Evolutionary conservation across 805 yeast genomes (phyloP).

Genomic region (Candida caryicola): DNA sequence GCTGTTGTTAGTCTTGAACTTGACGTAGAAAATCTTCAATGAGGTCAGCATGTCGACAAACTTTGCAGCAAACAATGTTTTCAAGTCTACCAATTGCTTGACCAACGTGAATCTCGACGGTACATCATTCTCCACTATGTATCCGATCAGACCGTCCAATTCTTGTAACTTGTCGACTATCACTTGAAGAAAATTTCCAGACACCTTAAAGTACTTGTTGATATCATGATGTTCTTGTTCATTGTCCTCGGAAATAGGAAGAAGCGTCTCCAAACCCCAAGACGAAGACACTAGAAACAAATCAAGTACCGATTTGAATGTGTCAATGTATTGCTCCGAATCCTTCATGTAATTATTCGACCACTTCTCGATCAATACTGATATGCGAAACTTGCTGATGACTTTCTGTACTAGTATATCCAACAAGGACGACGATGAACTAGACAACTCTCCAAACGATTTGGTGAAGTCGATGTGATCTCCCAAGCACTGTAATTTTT

Average conservation of each 20-base stretch:
- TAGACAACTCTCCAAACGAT: constrained; percentile 5
- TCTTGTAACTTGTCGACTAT: constrained; percentile 14
- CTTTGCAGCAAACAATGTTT: constrained; percentile 21
- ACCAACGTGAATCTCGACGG: constrained; percentile 9
- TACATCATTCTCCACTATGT: constrained; percentile 2
- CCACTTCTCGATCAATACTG: constrained; percentile 19
- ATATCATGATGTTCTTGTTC: constrained; percentile 23
- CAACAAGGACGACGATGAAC: constrained; percentile 4
- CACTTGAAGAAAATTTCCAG: constrained; percentile 14
- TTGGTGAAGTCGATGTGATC: constrained; percentile 22
- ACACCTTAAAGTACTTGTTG: constrained; percentile 20
- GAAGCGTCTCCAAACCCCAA: constrained; percentile 36
- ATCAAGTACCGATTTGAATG: constrained; percentile 21
- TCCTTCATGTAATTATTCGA: constrained; percentile 17
- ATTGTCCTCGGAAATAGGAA: constrained; percentile 19
- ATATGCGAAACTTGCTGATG: constrained; percentile 15
- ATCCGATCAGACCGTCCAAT: constrained; percentile 20
- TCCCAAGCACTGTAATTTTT: constrained; percentile 26
- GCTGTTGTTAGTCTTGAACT: constrained; percentile 19
- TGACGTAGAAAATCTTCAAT: constrained; percentile 32
- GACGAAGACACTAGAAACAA: constrained; percentile 25
- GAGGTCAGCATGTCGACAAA: constrained; percentile 33
- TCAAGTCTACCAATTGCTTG: constrained; percentile 22
- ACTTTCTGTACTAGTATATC: constrained; percentile 15
- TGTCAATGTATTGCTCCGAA: constrained; percentile 10